A percentile compares a stretch with the other conserved stretches of the same genome.
Evolutionary conservation across 768 basidiomycete genomes (phyloP).

Genomic region (Leccinum subgranulosum): DNA sequence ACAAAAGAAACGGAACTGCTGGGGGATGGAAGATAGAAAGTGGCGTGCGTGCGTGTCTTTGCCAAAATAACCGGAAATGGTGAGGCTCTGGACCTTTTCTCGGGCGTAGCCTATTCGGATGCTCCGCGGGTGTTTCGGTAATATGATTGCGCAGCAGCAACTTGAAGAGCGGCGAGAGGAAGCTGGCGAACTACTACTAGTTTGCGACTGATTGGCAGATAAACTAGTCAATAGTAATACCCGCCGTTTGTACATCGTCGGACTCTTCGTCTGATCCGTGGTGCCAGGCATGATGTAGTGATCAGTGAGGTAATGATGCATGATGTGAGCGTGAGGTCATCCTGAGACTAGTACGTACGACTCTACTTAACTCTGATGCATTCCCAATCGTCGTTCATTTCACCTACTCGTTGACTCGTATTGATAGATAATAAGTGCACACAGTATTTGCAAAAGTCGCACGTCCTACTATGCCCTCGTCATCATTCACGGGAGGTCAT

Average conservation of each 20-base stretch:
- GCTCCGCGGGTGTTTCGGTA: background rate
- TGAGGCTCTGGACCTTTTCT: background rate
- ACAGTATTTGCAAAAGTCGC: background rate
- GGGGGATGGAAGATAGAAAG: background rate
- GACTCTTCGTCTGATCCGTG: background rate
- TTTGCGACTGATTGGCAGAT: background rate
- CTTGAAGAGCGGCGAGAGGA: background rate
- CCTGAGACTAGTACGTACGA: background rate
- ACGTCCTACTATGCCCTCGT: background rate
- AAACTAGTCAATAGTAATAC: background rate
- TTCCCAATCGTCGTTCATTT: background rate
- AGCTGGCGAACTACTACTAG: background rate
- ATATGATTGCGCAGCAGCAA: background rate
- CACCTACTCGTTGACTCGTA: background rate
- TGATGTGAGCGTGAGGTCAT: background rate
- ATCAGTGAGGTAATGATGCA: background rate
- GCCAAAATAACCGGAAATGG: background rate
- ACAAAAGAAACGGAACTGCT: slow-evolving; percentile 9
- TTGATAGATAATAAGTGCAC: background rate
- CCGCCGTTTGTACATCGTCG: too few relatives aligned
- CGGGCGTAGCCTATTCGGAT: background rate
- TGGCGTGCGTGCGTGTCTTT: background rate
- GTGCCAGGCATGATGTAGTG: background rate
- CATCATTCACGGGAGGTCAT: background rate
- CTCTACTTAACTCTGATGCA: background rate